Percentiles rank a stretch among this genome's conserved stretches.
These are phyloP conservation scores for Penicillium sp. DNA, from an alignment of 2,329 filamentous ascomycete genomes.

Conservation along the genomic window DNA sequence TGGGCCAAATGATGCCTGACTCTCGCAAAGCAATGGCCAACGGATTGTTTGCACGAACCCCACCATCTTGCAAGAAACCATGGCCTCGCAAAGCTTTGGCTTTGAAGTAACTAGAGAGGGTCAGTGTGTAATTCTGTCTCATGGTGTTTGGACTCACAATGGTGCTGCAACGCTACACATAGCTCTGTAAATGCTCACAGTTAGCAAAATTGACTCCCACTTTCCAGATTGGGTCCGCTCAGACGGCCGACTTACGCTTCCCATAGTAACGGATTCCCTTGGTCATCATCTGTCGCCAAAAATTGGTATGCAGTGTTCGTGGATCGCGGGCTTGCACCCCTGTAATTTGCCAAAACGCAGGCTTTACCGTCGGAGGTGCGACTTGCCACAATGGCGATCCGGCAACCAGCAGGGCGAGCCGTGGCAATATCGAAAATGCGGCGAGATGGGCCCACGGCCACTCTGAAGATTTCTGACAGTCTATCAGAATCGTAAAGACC, in stretches of 20 bases:
- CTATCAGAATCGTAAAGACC: constrained; percentile 13
- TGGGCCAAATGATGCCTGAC: constrained; percentile 21
- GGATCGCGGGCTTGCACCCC: constrained; percentile 5
- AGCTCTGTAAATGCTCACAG: background rate
- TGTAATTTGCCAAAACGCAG: constrained; percentile 16
- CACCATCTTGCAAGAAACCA: constrained; percentile 24
- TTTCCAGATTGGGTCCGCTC: background rate
- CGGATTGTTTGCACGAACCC: constrained; percentile 26
- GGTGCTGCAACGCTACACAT: constrained; percentile 21
- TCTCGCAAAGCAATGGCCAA: constrained; percentile 21
- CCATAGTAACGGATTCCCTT: constrained; percentile 12
- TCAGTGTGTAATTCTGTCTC: too few species aligned
- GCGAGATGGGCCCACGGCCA: background rate
- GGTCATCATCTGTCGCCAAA: background rate
- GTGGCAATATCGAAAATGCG: constrained; percentile 14
- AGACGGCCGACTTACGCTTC: constrained; percentile 7
- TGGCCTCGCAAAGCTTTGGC: constrained; percentile 12
- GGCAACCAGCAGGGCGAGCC: background rate
- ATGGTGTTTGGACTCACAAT: constrained; percentile 10
- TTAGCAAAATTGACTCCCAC: background rate
- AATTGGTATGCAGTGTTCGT: constrained; percentile 12
- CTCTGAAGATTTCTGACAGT: constrained; percentile 4
- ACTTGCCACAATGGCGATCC: constrained; percentile 17
- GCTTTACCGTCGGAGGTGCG: constrained; percentile 11
- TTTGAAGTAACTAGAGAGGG: constrained; percentile 18